phyloP scores from a whole-genome alignment of 208 protist species.

The Trypanosoma melophagium region DNA sequence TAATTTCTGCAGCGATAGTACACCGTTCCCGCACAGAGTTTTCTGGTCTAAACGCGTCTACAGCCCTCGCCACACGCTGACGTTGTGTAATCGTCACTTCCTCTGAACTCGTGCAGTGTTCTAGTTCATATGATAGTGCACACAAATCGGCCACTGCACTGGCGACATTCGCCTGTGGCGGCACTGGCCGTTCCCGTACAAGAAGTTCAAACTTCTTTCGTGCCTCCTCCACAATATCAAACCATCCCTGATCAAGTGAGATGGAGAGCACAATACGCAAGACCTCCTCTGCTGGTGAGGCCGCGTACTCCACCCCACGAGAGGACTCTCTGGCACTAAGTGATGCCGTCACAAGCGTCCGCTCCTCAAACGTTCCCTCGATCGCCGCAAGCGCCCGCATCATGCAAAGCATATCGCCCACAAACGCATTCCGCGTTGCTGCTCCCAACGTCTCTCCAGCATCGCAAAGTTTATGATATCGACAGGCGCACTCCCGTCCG shows the following conservation, averaged over 20 bases:
- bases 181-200: constrained; percentile 41
- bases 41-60: constrained; percentile 63
- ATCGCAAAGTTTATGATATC: constrained; percentile 8
- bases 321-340: constrained; percentile 1
- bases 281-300: constrained; percentile 51
- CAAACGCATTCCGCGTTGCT: constrained; percentile 31
- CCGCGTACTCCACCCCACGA: constrained; percentile 8
- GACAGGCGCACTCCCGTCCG: constrained; percentile 24
- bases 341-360: constrained; percentile 37
- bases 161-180: constrained; percentile 48
- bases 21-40: constrained; percentile 53
- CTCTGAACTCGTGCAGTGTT: constrained; percentile 26
- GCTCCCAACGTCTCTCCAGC: constrained; percentile 2
- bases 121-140: constrained; percentile 58
- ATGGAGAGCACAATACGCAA: constrained; percentile 52
- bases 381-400: constrained; percentile 44
- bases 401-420: constrained; percentile 39
- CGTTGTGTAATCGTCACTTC: constrained; percentile 50
- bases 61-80: constrained; percentile 51
- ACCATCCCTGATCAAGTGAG: constrained; percentile 58
- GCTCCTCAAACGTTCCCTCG: constrained; percentile 47
- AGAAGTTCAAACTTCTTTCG: constrained; percentile 45
- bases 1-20: constrained; percentile 59
- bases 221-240: constrained; percentile 53
- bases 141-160: constrained; percentile 52